phyloP scores from a whole-genome alignment of 306 rosid genomes.

The Abrus pulchellus region DNA sequence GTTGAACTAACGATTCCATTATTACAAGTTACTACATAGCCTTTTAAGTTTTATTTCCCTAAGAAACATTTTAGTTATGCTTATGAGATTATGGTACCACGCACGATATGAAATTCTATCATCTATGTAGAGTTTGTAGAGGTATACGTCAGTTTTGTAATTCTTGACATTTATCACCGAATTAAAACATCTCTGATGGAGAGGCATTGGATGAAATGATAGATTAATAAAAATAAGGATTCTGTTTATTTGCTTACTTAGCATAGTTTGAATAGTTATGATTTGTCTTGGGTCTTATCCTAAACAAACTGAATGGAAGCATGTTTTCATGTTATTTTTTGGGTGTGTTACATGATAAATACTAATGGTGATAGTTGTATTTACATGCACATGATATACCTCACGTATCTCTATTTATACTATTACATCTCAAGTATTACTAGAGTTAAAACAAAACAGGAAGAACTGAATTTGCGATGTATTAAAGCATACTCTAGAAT shows the following conservation, averaged over 20 bases:
- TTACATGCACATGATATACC: neutral
- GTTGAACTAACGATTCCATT: conserved; percentile 37
- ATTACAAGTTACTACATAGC: neutral
- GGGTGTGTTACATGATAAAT: neutral
- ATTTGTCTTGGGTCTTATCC: neutral
- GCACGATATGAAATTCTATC: neutral
- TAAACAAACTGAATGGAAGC: neutral
- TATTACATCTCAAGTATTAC: neutral
- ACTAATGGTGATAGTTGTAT: too few species aligned
- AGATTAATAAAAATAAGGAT: neutral
- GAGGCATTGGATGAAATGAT: neutral
- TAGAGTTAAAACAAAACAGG: neutral
- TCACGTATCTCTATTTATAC: neutral
- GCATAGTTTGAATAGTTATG: neutral
- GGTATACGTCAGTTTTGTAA: conserved; percentile 34
- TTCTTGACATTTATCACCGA: neutral
- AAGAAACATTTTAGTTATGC: neutral
- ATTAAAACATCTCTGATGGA: neutral
- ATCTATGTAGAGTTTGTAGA: conserved; percentile 5
- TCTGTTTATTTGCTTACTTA: neutral
- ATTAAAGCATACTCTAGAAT: too few species aligned
- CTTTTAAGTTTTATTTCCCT: neutral
- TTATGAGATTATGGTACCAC: neutral
- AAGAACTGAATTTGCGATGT: neutral
- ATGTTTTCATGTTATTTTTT: neutral